Base-by-base conservation (phyloP, 345 rosid species). In the Nephelium lappaceum region DNA sequence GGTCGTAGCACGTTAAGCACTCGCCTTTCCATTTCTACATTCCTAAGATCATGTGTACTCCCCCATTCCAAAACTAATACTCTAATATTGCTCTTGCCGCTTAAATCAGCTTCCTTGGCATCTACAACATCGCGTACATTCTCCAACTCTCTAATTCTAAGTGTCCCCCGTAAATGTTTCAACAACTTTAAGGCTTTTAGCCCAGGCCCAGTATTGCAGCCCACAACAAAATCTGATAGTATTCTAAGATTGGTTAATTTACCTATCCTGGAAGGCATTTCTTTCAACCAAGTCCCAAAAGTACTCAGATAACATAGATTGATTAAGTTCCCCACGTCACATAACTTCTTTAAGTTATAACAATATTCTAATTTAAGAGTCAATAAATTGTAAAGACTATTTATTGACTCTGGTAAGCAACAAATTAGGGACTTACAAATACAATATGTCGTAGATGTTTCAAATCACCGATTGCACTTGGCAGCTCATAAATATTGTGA, bases 1-100 rank as follows among this genome's bases (percentile, higher is more conserved):
- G 93, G 90, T 64, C 81, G 85, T 10, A 87, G 83, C 86, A 71
- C 73, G 68, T 76, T 81, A 16, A 88, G 77, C 42, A 86, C 87
- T 68, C 45, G 16, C 47, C 75, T 42, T 76, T 76, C 80, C 16
- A 57, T 41, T 27, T 27, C 69, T 76, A 73, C 79, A n/a, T 74
- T 70, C 43, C 60, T 11, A 31, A 75, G 72, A 12, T 72, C 53
- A 21, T 2, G 1, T 27, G 57, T n/a, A 47, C 60, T 42, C 31
- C 76, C 49, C 88, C 91, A 88, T 78, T 78, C 60, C 61, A 89
- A 73, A 41, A 49, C 62, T 71, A 88, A 53, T 42, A 31, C 74
- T 25, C 73, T 79, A 67, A 89, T 84, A 67, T 79, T 43, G 27
- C 12, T 60, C 80, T 88, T 88, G 36, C 71, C 67, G 58, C 65